Evolutionary conservation across 148 eudicot genomes (phyloP), one percentile per base, ranked within the genome.

Genomic region (Polygonum maritimum): DNA sequence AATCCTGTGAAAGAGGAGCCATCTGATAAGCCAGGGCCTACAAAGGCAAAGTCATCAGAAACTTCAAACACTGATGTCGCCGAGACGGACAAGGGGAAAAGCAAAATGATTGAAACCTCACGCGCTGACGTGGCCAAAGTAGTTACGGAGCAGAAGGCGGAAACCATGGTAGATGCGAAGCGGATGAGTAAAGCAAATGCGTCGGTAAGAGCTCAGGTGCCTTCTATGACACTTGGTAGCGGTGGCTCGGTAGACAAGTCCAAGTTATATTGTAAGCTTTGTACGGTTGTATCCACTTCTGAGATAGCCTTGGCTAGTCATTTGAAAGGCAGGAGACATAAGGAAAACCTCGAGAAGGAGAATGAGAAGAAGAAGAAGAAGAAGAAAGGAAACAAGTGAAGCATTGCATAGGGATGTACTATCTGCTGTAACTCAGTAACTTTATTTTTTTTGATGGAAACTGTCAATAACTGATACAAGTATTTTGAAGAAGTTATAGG

Each of bases 231-330:
- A 3, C 58, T 71, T 78, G 40, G n/a, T 49, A 16, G 16, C 5
- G 16, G 1, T 54, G 60, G 60, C 26, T 45, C 73, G 13, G 77
- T 71, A 48, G 76, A 49, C 48, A 80, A 74, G 39, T 80, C 78
- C 16, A 75, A 21, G 55, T 85, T 79, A 60, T 87, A 87, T 82
- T 92, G 97, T 60, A 85, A 77, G 35, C 41, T 87, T 63, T 92
- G 97, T 58, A 19, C 82, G 57, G 79, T 76, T 21, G 90, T 90
- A 57, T 76, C 88, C 45, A 58, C 38, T 51, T 62, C 86, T n/a
- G 48, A 69, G 84, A 78, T 73, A 52, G 82, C 80, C 16, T 1
- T 67, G 71, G 14, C 40, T 36, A 11, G 6, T 16, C 71, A 67
- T 67, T 11, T 15, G 44, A 67, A 16, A 67, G 71, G 71, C 10